Base-by-base conservation (phyloP, 2,329 filamentous ascomycete species). In the Penicillium decumbens region DNA sequence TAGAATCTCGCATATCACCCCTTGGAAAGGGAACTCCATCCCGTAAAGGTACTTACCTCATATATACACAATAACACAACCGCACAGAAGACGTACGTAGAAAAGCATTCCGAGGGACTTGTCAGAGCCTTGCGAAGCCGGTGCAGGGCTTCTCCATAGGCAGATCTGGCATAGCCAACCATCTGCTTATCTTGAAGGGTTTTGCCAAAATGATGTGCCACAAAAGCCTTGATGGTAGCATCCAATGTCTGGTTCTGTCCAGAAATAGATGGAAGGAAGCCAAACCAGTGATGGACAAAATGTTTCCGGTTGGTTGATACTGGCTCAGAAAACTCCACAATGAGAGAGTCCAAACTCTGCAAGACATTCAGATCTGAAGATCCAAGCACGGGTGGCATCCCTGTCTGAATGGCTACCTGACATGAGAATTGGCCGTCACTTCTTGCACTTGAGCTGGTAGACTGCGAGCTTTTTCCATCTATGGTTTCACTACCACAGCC, bases 1-100 rank as follows among this genome's bases (percentile, higher is more conserved):
- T 38, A 59, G 43, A 35, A 23, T 5, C 12, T 8, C 12, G 2
- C 13, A 27, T 18, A 18, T 18, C 15, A 18, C 15, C 15, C 15
- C 15, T 18, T 18, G 15, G 15, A 2, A 18, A 18, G 15, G 15
- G 15, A 18, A 18, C 15, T 18, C 15, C 15, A 18, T 18, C 15
- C 15, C 15, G 15, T 18, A 43, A 7, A 27, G 13, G 0, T 39
- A 18, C 55, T 49, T 51, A 65, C 64, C 53, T 66, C 64, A 32
- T 65, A 66, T 24, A 64, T 32, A 45, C 64, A 66, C 9, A 62
- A 44, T n/a, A 66, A n/a, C 29, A 66, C 47, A 12, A 65, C 64
- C 3, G 62, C 58, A 45, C 63, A 65, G 28, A 65, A 60, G 4
- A 65, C 38, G 25, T 66, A 56, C 0, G 64, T 56, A 7, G 63